Base-by-base conservation (phyloP, 73 alveolate species). In the Blepharisma japonicum region DNA sequence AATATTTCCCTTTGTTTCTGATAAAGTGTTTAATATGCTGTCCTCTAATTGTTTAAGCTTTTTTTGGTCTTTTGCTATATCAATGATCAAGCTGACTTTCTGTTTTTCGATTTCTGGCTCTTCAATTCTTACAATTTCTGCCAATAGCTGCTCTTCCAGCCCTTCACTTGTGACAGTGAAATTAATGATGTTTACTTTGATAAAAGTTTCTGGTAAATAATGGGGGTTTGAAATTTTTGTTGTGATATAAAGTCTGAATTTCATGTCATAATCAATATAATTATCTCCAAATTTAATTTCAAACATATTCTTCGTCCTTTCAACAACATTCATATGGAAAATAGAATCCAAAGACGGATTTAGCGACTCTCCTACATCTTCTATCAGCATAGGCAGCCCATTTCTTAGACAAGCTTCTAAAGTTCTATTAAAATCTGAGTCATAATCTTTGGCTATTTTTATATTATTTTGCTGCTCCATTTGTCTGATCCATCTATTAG, bases 101-200 rank as follows among this genome's bases (percentile, higher is more conserved):
- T 85, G 94, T 2, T 87, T 91, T 87, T 96, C 99, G 47, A 93
- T 79, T 81, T 93, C 98, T 20, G 99, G 98, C 68, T 83, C 91
- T 82, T 95, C 99, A 51, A 88, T 89, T 80, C 94, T 77, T 25
- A 95, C 98, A 68, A 96, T 96, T 83, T 94, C 99, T 18, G 96
- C 98, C 27, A 96, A 83, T 66, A 96, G 83, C 84, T 96, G 90
- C 67, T 96, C 97, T 81, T 94, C 98, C 71, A 96, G 86, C 61
- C 99, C 99, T 79, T 86, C 86, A 50, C 89, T 91, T 8, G 99
- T 96, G 55, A 95, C 99, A 8, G 99, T 95, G 86, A 96, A 96
- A 82, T 96, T 95, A 55, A 98, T 94, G 49, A 98, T 91, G 20
- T 98, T 97, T n/a, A 97, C 96, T 87, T 96, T 97, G 86, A 96